These are phyloP conservation scores for Fagopyrum tataricum DNA, from an alignment of 148 eudicot genomes.

Conservation along the genomic window DNA sequence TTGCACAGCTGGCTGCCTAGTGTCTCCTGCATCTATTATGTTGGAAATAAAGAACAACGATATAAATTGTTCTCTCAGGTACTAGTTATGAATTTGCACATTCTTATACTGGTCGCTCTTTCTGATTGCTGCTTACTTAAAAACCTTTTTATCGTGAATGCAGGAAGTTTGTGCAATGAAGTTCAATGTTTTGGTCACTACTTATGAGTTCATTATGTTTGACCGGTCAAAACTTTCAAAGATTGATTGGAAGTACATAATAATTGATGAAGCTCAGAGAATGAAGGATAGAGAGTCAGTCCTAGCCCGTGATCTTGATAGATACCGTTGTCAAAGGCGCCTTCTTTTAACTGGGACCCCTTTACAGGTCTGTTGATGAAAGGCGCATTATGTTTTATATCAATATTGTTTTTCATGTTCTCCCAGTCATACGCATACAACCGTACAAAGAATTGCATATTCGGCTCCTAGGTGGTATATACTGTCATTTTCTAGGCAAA, in stretches of 20 bases:
- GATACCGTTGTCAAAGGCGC: slow-evolving; percentile 98
- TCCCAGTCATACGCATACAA: neutral
- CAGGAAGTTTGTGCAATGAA: slow-evolving; percentile 95
- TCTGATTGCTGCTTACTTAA: neutral
- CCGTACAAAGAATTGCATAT: neutral
- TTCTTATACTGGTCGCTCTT: neutral
- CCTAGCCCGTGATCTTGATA: slow-evolving; percentile 93
- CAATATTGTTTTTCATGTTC: neutral
- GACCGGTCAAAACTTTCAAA: slow-evolving; percentile 93
- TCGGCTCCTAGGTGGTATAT: neutral
- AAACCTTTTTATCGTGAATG: neutral
- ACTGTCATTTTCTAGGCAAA: neutral
- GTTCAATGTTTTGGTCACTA: slow-evolving; percentile 95
- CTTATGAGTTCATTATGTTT: slow-evolving; percentile 95
- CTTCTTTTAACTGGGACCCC: slow-evolving; percentile 96
- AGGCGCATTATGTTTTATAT: neutral
- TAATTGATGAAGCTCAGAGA: slow-evolving; percentile 97
- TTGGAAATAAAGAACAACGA: slow-evolving; percentile 88
- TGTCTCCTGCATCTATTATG: slow-evolving; percentile 90
- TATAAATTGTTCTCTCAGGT: slow-evolving; percentile 86
- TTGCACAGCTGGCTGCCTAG: slow-evolving; percentile 86
- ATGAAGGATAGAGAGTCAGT: slow-evolving; percentile 99
- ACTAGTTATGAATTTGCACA: slow-evolving; percentile 17
- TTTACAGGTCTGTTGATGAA: slow-evolving; percentile 53
- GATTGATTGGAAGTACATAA: slow-evolving; percentile 91